Evolutionary conservation across 441 rosid species (phyloP).

Genomic region (Gossypium aridum): DNA sequence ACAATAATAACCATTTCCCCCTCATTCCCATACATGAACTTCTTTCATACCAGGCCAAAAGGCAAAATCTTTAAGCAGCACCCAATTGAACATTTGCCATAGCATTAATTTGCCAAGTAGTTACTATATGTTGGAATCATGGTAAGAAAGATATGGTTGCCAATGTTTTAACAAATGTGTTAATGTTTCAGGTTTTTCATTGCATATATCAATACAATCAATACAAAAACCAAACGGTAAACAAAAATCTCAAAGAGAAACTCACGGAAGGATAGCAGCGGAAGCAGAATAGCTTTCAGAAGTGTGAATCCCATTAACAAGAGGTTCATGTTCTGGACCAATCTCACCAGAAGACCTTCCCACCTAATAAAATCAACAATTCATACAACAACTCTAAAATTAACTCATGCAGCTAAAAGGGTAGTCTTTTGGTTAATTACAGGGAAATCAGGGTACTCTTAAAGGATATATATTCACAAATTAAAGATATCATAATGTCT

Average conservation of each 20-base stretch:
- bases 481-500: neutral
- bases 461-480: neutral
- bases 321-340: constrained; percentile 49
- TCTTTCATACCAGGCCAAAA: neutral
- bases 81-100: neutral
- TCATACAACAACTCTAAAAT: neutral
- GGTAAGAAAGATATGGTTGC: neutral
- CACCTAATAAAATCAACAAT: constrained; percentile 28
- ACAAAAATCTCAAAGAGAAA: neutral
- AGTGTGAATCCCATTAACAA: constrained; percentile 37
- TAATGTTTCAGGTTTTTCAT: neutral
- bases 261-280: constrained; percentile 77
- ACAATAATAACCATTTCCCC: neutral
- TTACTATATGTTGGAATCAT: neutral
- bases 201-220: neutral
- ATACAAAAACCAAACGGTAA: neutral
- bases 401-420: neutral
- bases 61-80: neutral
- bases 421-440: neutral
- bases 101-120: neutral
- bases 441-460: neutral
- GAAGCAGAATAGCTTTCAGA: constrained; percentile 53
- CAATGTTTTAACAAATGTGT: neutral
- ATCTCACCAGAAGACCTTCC: constrained; percentile 69
- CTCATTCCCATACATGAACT: neutral